Evolutionary conservation across 2,329 filamentous ascomycete species (phyloP).

Genomic region (Talaromyces sp.): DNA sequence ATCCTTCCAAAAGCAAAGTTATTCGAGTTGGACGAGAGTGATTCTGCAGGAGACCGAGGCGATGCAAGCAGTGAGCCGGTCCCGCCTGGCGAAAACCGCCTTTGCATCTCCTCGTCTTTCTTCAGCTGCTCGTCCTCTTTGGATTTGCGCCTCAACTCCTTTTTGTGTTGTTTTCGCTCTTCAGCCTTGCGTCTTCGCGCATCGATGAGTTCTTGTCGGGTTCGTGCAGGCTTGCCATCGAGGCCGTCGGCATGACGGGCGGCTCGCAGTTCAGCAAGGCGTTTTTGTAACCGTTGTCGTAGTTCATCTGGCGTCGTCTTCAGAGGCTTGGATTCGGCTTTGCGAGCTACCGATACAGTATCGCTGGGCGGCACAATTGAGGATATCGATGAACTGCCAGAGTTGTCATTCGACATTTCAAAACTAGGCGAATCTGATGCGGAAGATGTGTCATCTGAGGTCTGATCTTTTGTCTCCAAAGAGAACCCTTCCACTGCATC

Average conservation of each 20-base stretch:
- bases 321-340: conserved; percentile 51
- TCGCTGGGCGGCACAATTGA: conserved; percentile 51
- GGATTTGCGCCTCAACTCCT: conserved; percentile 70
- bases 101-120: conserved; percentile 53
- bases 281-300: conserved; percentile 71
- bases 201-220: conserved; percentile 88
- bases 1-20: conserved; percentile 81
- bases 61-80: conserved; percentile 54
- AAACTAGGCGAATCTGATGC: conserved; percentile 51
- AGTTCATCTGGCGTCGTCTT: conserved; percentile 69
- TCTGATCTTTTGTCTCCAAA: conserved; percentile 38
- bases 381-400: conserved; percentile 62
- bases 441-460: conserved; percentile 33
- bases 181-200: conserved; percentile 81
- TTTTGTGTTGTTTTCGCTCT: conserved; percentile 81
- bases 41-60: conserved; percentile 46
- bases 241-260: conserved; percentile 81
- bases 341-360: conserved; percentile 20
- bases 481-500: conserved; percentile 46
- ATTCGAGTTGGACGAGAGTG: conserved; percentile 41
- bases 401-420: conserved; percentile 50
- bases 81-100: conserved; percentile 51
- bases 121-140: conserved; percentile 71
- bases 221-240: conserved; percentile 75
- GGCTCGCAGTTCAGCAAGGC: conserved; percentile 78